Percentiles rank a stretch among this genome's conserved stretches.
Conservation (phyloP, 1,139 yeast genomes). For the Arxiozyma heterogenica region DNA sequence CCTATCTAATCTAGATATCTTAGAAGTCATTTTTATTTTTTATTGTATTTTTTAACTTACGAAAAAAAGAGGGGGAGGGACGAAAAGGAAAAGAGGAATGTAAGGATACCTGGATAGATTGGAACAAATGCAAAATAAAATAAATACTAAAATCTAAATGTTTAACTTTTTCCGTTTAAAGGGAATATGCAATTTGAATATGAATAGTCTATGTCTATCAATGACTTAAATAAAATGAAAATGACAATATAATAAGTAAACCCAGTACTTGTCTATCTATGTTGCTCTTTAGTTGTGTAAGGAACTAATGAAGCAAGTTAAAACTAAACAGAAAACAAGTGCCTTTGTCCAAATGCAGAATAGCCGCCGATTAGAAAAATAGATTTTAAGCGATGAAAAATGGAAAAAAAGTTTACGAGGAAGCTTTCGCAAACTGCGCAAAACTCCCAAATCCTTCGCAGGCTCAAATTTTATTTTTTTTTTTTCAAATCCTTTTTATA, state of each 20-base stretch:
- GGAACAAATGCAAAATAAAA: background rate
- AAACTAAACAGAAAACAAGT: background rate
- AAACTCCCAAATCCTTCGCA: background rate
- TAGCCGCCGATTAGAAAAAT: background rate
- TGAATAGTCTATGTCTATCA: background rate
- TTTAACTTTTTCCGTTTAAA: background rate
- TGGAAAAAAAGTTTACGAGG: background rate
- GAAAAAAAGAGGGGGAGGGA: background rate
- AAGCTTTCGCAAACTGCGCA: background rate
- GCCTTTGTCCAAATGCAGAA: too few species aligned
- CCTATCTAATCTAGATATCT: slow-evolving; percentile 49
- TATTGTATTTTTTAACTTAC: background rate
- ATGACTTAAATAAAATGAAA: background rate
- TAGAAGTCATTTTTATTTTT: slow-evolving; percentile 23
- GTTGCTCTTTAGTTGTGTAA: background rate
- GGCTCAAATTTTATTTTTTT: background rate
- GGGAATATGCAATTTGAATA: background rate
- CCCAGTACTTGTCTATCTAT: background rate
- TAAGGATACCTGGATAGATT: background rate
- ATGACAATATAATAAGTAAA: background rate
- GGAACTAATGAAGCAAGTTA: background rate
- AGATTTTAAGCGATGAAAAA: too few species aligned
- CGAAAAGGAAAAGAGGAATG: too few species aligned
- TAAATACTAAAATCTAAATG: background rate
- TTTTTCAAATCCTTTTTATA: slow-evolving; percentile 1